phyloP scores from a whole-genome alignment of 163 green algal genomes.

The Scenedesmus sp. region DNA sequence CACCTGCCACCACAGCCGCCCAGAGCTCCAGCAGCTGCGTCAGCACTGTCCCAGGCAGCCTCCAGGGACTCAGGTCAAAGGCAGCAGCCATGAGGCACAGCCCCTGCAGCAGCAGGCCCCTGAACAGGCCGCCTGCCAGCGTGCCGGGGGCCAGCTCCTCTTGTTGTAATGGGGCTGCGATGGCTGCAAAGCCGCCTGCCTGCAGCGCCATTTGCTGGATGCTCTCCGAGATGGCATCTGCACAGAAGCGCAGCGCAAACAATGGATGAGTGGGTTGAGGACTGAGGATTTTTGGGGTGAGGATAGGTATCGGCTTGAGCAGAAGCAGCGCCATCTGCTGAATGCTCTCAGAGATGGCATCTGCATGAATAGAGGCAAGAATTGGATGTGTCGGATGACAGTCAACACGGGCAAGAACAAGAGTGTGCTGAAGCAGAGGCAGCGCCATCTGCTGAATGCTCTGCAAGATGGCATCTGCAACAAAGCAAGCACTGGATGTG shows the following conservation, averaged over 20 bases:
- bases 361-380: neutral
- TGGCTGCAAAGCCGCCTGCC: slow-evolving; percentile 43
- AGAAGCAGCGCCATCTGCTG: neutral
- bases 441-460: neutral
- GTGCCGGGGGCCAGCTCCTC: slow-evolving; percentile 16
- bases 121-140: slow-evolving; percentile 47
- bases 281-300: neutral
- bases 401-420: neutral
- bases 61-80: slow-evolving; percentile 62
- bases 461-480: neutral
- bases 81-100: slow-evolving; percentile 60
- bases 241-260: neutral
- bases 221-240: slow-evolving; percentile 20
- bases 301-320: no score
- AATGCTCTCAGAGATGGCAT: neutral
- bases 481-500: neutral
- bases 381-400: neutral
- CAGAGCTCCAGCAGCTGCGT: slow-evolving; percentile 33
- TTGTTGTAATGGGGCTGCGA: neutral
- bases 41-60: slow-evolving; percentile 45
- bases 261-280: neutral
- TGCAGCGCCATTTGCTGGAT: slow-evolving; percentile 21
- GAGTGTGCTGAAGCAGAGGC: neutral
- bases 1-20: slow-evolving; percentile 16
- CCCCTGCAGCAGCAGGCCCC: slow-evolving; percentile 55